A percentile compares a stretch with the other conserved stretches of the same genome.
These are phyloP conservation scores for Biscogniauxia sp. DNA, from an alignment of 2,329 filamentous ascomycete genomes.

Conservation along the genomic window DNA sequence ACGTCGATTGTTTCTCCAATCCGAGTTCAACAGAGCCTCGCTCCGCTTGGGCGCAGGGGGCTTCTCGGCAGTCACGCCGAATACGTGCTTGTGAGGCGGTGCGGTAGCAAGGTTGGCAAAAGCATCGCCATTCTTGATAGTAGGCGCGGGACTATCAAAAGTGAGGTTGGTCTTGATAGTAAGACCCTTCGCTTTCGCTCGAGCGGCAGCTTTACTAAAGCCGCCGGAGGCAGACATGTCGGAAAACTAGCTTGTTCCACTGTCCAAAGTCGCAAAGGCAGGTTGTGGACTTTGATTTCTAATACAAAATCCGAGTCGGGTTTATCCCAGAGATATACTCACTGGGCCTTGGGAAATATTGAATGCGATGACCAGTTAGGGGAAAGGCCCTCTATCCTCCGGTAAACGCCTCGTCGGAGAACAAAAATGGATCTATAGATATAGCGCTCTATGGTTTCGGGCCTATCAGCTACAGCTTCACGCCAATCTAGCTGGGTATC, in stretches of 20 bases:
- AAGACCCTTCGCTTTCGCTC: constrained; percentile 10
- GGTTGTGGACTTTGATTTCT: background rate
- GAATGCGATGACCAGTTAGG: background rate
- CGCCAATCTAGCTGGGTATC: background rate
- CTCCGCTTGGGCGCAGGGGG: constrained; percentile 9
- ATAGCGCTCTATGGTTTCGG: background rate
- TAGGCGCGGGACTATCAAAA: background rate
- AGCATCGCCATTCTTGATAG: background rate
- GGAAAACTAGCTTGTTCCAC: background rate
- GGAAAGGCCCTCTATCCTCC: background rate
- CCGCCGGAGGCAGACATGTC: background rate
- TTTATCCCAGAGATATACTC: background rate
- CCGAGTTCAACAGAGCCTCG: constrained; percentile 18
- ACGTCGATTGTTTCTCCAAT: constrained; percentile 25
- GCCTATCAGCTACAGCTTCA: background rate
- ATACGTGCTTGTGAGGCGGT: background rate
- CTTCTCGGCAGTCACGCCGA: constrained; percentile 1
- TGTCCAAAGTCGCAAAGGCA: background rate
- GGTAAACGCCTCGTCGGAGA: background rate
- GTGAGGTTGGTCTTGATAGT: constrained; percentile 9
- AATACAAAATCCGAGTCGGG: background rate
- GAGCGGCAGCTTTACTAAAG: constrained; percentile 4
- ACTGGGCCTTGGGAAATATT: too few relatives aligned
- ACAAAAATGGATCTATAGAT: background rate
- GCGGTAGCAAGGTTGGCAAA: background rate